A percentile compares a stretch with the other conserved stretches of the same genome.
These are phyloP conservation scores for Microcos paniculata DNA, from an alignment of 345 rosid genomes.

Conservation along the genomic window DNA sequence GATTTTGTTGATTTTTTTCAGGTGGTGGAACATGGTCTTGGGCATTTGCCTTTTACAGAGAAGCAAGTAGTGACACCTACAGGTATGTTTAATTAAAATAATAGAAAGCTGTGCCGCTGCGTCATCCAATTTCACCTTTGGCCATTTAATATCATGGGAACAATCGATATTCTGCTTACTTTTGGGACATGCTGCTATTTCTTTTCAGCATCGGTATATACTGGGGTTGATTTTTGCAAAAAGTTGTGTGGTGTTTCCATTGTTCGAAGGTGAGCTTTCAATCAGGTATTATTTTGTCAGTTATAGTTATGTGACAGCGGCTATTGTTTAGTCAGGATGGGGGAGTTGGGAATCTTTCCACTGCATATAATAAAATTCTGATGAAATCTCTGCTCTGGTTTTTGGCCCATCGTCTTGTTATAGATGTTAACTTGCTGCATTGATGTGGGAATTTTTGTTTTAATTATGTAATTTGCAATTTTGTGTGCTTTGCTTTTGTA, in stretches of 20 bases:
- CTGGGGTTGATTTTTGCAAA: conserved; percentile 98
- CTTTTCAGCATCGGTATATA: conserved; percentile 73
- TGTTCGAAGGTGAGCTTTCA: conserved; percentile 81
- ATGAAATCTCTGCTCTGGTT: not conserved
- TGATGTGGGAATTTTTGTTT: conserved; percentile 1
- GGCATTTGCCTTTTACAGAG: conserved; percentile 94
- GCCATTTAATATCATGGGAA: too few species aligned
- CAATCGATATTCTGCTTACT: not conserved
- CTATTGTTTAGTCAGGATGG: conserved; percentile 4
- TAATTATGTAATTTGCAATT: not conserved
- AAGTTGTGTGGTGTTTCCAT: conserved; percentile 97
- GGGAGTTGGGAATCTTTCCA: not conserved
- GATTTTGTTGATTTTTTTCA: conserved; percentile 30
- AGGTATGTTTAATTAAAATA: conserved; percentile 44
- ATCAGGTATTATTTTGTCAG: conserved; percentile 32
- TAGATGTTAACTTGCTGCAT: conserved; percentile 22
- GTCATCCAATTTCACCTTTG: not conserved
- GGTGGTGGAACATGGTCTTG: conserved; percentile 99
- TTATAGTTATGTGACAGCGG: conserved; percentile 16
- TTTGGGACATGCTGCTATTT: conserved; percentile 7
- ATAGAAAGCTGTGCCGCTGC: too few species aligned
- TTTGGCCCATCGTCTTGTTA: not conserved
- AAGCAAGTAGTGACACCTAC: conserved; percentile 96
- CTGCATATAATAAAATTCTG: conserved; percentile 3
- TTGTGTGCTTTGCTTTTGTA: not conserved